Base-by-base conservation (phyloP, 1,139 yeast species). In the Lodderomyces jiufengensis region DNA sequence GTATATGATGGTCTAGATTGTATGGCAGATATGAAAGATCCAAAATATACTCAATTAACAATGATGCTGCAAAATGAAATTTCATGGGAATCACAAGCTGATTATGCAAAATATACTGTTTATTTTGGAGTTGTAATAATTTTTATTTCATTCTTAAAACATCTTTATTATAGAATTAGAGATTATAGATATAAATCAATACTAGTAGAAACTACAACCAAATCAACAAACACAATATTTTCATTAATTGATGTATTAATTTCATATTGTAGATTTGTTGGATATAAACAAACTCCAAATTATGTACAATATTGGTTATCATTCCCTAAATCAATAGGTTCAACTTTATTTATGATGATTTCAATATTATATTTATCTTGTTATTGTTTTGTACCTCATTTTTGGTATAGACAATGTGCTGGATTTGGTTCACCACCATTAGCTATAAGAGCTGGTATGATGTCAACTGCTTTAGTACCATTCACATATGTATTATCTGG, bases 391-490 rank as follows among this genome's bases (percentile, higher is more conserved):
- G 57, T 63, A 1, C 84, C 84, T 4, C 78, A 72, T 40, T 65
- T 66, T 37, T 78, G 76, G 72, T 74, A 73, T 47, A 57, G 84
- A 44, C 74, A 61, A 0, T 79, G 85, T 51, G 35, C 55, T 5
- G 77, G 76, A 0, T 78, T 78, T 54, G 85, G 84, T 1, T 65
- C 80, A 1, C 81, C 84, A n/a, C 84, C 84, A n/a, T 45, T 77
- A 32, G 78, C 77, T 0, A 70, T 74, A 1, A 54, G 82, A 36
- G 61, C 80, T 1, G 82, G 81, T 2, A 42, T 74, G 26, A 68
- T 73, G 68, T 68, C 78, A 4, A 60, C 71, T 18, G 79, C 80
- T 0, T 57, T 76, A 38, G 62, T 74, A 3, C 82, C 82, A 0
- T 73, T 74, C 46, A 52, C 76, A 21, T 67, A 70, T 41, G 60